phyloP scores from a whole-genome alignment of 768 basidiomycete genomes.

The Pisolithus marmoratus region DNA sequence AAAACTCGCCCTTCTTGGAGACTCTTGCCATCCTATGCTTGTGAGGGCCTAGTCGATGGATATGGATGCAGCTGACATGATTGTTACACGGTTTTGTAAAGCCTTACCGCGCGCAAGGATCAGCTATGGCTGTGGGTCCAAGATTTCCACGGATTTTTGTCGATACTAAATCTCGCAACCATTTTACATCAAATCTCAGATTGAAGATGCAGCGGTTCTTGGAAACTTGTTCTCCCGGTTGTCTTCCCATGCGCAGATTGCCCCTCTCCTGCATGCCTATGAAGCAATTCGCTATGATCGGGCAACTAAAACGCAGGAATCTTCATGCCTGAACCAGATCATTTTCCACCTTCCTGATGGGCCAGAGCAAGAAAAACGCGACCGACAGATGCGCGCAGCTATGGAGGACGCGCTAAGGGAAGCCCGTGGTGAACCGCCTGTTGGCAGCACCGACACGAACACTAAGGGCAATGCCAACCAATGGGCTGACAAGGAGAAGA shows the following conservation, averaged over 20 bases:
- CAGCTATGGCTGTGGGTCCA: constrained; percentile 44
- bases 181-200: constrained; percentile 11
- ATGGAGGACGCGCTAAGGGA: constrained; percentile 36
- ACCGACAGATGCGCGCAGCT: constrained; percentile 43
- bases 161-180: neutral
- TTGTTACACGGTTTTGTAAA: constrained; percentile 4
- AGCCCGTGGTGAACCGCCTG: constrained; percentile 11
- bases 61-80: neutral
- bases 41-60: constrained; percentile 4
- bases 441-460: constrained; percentile 3
- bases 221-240: constrained; percentile 48
- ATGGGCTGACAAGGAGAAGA: constrained; percentile 55
- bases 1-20: constrained; percentile 43
- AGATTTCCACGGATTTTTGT: neutral
- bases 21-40: constrained; percentile 55
- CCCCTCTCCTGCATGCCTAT: constrained; percentile 45
- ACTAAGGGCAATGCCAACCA: constrained; percentile 40
- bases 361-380: constrained; percentile 44
- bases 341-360: constrained; percentile 56
- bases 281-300: constrained; percentile 46
- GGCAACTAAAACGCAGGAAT: constrained; percentile 42
- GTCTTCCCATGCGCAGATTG: constrained; percentile 36
- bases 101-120: constrained; percentile 52
- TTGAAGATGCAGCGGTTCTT: constrained; percentile 35
- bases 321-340: constrained; percentile 44